Evolutionary conservation across 2,329 filamentous ascomycete genomes (phyloP).

Genomic region (Grosmannia serpens): DNA sequence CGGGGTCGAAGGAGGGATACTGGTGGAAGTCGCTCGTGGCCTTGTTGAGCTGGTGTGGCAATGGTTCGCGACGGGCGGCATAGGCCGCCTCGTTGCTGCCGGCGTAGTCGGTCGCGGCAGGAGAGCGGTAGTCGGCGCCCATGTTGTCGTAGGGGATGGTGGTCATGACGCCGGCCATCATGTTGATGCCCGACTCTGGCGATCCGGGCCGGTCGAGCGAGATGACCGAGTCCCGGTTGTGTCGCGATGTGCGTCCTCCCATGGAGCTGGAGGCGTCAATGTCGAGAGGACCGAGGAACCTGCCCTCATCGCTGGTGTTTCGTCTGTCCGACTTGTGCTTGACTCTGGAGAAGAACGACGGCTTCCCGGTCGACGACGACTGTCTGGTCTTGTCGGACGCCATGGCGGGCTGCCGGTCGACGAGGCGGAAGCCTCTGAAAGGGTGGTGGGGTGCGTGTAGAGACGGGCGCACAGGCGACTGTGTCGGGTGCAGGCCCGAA

Average conservation of each 20-base stretch:
- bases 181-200: slow-evolving; percentile 55
- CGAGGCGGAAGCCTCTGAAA: slow-evolving; percentile 7
- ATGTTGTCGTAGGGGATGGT: slow-evolving; percentile 77
- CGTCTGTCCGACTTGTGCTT: slow-evolving; percentile 66
- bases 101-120: slow-evolving; percentile 57
- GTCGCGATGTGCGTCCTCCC: slow-evolving; percentile 62
- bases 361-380: slow-evolving; percentile 48
- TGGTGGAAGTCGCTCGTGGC: slow-evolving; percentile 72
- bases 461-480: too few species aligned
- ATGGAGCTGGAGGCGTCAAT: slow-evolving; percentile 49
- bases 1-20: slow-evolving; percentile 62
- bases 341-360: slow-evolving; percentile 76
- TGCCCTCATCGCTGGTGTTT: slow-evolving; percentile 46
- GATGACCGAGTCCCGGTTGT: slow-evolving; percentile 44
- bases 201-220: slow-evolving; percentile 59
- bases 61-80: slow-evolving; percentile 54
- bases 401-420: slow-evolving; percentile 27
- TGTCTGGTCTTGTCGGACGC: slow-evolving; percentile 66
- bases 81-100: slow-evolving; percentile 26
- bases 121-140: slow-evolving; percentile 52
- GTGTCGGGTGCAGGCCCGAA: too few species aligned
- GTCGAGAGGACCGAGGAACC: slow-evolving; percentile 40
- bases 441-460: slow-evolving; percentile 3
- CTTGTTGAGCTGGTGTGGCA: slow-evolving; percentile 77
- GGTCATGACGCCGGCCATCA: slow-evolving; percentile 72